Evolutionary conservation across 768 basidiomycete species (phyloP).

Genomic region (Naganishia onofrii): DNA sequence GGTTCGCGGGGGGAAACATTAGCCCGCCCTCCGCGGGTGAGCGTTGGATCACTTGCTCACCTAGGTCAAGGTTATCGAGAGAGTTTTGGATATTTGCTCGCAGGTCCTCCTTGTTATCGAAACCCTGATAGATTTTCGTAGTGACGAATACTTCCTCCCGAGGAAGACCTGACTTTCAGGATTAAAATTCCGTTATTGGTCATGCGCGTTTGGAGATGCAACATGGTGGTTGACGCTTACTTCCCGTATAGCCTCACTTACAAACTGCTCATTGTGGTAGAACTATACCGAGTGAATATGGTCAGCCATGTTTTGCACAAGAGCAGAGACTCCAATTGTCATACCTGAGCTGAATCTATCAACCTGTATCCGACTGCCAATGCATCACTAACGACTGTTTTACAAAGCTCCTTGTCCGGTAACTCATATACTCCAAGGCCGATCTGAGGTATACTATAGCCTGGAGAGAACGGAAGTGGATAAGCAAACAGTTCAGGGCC

Average conservation of each 20-base stretch:
- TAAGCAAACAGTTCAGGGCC: neutral
- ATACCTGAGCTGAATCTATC: conserved; percentile 31
- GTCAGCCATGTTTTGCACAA: no score
- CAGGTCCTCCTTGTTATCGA: conserved; percentile 5
- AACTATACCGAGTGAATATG: conserved; percentile 7
- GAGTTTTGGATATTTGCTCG: conserved; percentile 14
- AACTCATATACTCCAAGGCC: conserved; percentile 30
- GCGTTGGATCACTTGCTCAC: neutral
- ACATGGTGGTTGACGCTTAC: conserved; percentile 43
- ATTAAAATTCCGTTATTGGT: conserved; percentile 55
- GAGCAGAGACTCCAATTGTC: neutral
- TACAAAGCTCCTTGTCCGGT: conserved; percentile 17
- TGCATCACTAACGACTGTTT: conserved; percentile 11
- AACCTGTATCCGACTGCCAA: conserved; percentile 22
- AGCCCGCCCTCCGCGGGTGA: no score
- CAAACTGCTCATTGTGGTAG: conserved; percentile 25
- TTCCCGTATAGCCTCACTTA: conserved; percentile 27
- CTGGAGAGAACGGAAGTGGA: neutral
- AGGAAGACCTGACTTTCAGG: conserved; percentile 54
- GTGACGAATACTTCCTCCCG: conserved; percentile 61
- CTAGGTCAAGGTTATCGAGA: conserved; percentile 20
- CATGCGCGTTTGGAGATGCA: conserved; percentile 22
- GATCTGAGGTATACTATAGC: conserved; percentile 9
- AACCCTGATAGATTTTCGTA: conserved; percentile 58
- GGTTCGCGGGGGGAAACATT: neutral